phyloP scores from a whole-genome alignment of 345 rosid species.

The Populus tremula region DNA sequence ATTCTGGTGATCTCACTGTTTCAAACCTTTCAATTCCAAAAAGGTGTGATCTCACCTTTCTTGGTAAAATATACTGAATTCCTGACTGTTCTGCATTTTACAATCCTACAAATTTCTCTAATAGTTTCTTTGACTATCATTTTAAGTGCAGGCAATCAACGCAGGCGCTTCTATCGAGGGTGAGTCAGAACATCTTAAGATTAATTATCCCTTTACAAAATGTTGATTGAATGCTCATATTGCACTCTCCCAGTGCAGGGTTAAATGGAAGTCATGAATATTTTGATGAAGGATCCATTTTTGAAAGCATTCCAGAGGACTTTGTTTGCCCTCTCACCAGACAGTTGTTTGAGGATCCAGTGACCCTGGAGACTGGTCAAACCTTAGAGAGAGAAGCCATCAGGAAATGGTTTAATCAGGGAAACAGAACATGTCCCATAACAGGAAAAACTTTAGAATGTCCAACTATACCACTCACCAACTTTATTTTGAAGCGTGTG shows the following conservation, averaged over 20 bases:
- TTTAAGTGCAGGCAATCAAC: slow-evolving; percentile 26
- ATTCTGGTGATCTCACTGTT: slow-evolving; percentile 12
- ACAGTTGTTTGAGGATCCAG: slow-evolving; percentile 53
- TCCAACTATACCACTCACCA: slow-evolving; percentile 42
- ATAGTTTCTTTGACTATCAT: background rate
- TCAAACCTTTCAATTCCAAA: slow-evolving; percentile 13
- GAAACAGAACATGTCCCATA: slow-evolving; percentile 56
- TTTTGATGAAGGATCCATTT: slow-evolving; percentile 28
- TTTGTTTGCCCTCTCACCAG: slow-evolving; percentile 59
- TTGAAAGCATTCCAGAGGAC: slow-evolving; percentile 40
- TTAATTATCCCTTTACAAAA: background rate
- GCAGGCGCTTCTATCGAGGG: slow-evolving; percentile 27
- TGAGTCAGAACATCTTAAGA: slow-evolving; percentile 21
- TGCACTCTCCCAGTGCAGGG: slow-evolving; percentile 30
- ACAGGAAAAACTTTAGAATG: slow-evolving; percentile 48
- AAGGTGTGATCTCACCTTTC: slow-evolving; percentile 7
- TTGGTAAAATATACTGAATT: background rate
- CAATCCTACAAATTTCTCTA: background rate
- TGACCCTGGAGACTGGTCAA: slow-evolving; percentile 63
- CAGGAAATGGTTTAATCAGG: slow-evolving; percentile 51
- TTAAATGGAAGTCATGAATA: slow-evolving; percentile 15
- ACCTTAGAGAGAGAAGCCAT: slow-evolving; percentile 58
- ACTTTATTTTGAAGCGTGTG: slow-evolving; percentile 48
- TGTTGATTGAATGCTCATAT: slow-evolving; percentile 17
- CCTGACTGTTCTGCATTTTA: background rate